These are phyloP conservation scores for Entomortierella parvispora DNA, from an alignment of 192 early-diverging fungal species.

Conservation along the genomic window DNA sequence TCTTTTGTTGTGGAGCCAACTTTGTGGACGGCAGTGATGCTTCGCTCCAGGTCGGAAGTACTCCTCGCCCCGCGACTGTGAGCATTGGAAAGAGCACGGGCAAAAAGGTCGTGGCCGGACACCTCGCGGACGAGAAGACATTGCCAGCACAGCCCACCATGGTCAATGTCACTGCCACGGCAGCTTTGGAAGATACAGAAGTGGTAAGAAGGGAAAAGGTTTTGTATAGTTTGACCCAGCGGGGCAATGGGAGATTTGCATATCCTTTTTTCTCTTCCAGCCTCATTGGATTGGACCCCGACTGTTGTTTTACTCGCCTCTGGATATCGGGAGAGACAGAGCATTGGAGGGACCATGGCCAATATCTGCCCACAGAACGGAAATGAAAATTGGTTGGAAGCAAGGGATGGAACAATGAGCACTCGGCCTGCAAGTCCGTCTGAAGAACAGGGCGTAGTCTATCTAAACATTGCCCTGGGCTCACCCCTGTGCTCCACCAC, in stretches of 20 bases:
- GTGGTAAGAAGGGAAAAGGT: slow-evolving; percentile 26
- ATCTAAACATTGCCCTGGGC: too few relatives aligned
- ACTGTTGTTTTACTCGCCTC: too few relatives aligned
- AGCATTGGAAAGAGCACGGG: slow-evolving; percentile 36
- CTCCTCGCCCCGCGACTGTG: slow-evolving; percentile 22
- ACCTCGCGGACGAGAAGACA: slow-evolving; percentile 24
- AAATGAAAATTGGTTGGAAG: too few relatives aligned
- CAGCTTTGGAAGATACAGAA: slow-evolving; percentile 17
- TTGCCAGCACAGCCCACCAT: slow-evolving; percentile 18
- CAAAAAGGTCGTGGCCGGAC: slow-evolving; percentile 31
- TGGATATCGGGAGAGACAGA: too few relatives aligned
- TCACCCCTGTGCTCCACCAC: background rate
- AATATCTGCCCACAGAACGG: too few relatives aligned
- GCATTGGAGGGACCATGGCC: too few relatives aligned
- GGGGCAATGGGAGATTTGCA: too few relatives aligned
- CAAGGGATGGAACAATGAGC: too few relatives aligned
- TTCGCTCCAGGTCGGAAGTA: slow-evolving; percentile 8
- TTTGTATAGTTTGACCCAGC: background rate
- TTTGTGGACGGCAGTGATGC: slow-evolving; percentile 45
- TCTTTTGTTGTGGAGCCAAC: slow-evolving; percentile 50
- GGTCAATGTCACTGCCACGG: slow-evolving; percentile 8
- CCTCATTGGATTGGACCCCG: too few relatives aligned
- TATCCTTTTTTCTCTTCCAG: too few relatives aligned
- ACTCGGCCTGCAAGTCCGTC: too few relatives aligned
- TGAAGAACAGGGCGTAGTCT: too few relatives aligned